These are phyloP conservation scores for Aspergillus funiculosus DNA, from an alignment of 495 filamentous ascomycete genomes.

Conservation along the genomic window DNA sequence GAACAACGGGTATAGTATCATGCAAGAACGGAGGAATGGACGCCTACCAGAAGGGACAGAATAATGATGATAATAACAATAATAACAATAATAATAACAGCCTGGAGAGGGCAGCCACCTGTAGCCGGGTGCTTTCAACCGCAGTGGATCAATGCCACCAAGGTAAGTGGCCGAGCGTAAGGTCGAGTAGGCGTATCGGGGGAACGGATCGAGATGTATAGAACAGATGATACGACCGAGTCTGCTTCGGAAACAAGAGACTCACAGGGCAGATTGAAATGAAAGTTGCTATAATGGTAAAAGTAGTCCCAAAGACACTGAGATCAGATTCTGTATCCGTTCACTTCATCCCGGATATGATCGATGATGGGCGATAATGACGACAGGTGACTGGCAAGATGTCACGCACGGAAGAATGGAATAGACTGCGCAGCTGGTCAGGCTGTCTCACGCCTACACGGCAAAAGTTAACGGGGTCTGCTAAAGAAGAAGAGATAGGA, in stretches of 20 bases:
- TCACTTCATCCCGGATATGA: too few relatives aligned
- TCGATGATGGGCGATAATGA: not conserved
- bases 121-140: constrained; percentile 4
- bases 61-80: constrained; percentile 3
- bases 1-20: constrained; percentile 17
- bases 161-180: constrained; percentile 17
- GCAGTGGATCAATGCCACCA: constrained; percentile 15
- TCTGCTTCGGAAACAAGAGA: not conserved
- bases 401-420: constrained; percentile 10
- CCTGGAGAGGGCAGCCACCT: too few relatives aligned
- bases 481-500: too few relatives aligned
- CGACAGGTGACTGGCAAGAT: constrained; percentile 1
- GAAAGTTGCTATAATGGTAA: too few relatives aligned
- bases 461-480: too few relatives aligned
- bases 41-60: constrained; percentile 15
- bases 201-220: constrained; percentile 32
- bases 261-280: too few relatives aligned
- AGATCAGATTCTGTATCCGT: not conserved
- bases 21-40: constrained; percentile 21
- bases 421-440: not conserved
- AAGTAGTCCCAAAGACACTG: too few relatives aligned
- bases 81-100: constrained; percentile 2
- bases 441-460: too few relatives aligned
- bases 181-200: constrained; percentile 24
- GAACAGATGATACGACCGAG: not conserved